Evolutionary conservation across 129 eudicot genomes (phyloP).

Genomic region (carrot (Daucus carota)): DNA sequence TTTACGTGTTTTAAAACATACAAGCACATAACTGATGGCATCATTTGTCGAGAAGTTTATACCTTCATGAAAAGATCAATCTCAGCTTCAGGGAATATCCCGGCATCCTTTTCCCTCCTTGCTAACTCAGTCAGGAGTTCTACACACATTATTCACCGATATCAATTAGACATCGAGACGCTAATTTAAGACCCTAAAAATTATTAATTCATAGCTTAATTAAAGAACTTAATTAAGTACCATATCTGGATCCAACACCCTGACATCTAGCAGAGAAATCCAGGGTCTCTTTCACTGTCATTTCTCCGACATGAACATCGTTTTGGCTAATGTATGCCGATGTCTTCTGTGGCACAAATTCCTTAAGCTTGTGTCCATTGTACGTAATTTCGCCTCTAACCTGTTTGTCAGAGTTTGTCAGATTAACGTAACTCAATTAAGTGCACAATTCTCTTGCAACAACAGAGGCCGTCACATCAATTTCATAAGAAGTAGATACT

Average conservation of each 20-base stretch:
- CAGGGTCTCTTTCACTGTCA: constrained; percentile 80
- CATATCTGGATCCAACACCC: constrained; percentile 82
- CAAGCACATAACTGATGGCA: not conserved
- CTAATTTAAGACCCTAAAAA: not conserved
- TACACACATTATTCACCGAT: constrained; percentile 14
- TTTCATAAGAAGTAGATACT: not conserved
- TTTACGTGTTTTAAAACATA: not conserved
- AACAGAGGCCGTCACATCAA: not conserved
- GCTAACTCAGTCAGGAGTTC: constrained; percentile 84
- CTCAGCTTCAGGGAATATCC: constrained; percentile 84
- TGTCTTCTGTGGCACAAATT: constrained; percentile 76
- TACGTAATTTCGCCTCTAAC: constrained; percentile 68
- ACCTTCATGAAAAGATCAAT: constrained; percentile 98
- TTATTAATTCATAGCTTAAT: not conserved
- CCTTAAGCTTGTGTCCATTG: constrained; percentile 70
- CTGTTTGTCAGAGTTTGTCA: constrained; percentile 20
- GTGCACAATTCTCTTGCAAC: not conserved
- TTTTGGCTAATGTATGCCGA: constrained; percentile 84
- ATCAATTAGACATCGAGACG: not conserved
- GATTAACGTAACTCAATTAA: not conserved
- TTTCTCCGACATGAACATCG: constrained; percentile 74
- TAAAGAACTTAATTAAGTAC: constrained; percentile 24
- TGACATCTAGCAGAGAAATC: constrained; percentile 88
- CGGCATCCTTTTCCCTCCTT: constrained; percentile 72
- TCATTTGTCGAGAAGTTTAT: constrained; percentile 1